Base-by-base conservation (phyloP, 805 yeast genomes). In the Candida ponderosae region DNA sequence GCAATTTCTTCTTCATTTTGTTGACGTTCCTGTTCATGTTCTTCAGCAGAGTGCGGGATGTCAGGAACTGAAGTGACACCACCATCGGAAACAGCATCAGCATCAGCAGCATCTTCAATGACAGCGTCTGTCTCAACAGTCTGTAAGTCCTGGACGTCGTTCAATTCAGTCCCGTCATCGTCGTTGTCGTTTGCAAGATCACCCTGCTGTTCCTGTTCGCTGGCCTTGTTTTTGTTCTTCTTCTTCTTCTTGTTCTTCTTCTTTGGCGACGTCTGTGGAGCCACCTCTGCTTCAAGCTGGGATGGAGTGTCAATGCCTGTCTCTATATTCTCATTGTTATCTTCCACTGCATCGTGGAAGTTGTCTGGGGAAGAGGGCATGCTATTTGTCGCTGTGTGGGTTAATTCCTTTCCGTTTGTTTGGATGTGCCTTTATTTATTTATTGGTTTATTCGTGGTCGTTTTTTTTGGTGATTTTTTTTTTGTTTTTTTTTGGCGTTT, bases 111-210 rank as follows among this genome's bases (percentile, higher is more conserved):
- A n/a, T 11, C 14, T 24, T 8, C 9, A n/a, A 10, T 21, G 10
- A 10, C 7, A n/a, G 18, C 9, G 11, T n/a, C 11, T 15, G 30
- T 6, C 8, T n/a, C 17, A 14, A 15, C 30, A n/a, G 7, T 28
- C n/a, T 28, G 7, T 6, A 4, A 5, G 15, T 28, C 29, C 24
- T 28, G 30, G 18, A n/a, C n/a, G n/a, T n/a, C 4, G 9, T 16
- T 21, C 9, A 21, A 10, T 20, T 31, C 33, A 14, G 21, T 21
- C 15, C 16, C 21, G 6, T 19, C 26, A 31, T 40, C 43, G n/a
- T 46, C 41, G 17, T 46, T 17, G 15, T 27, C 28, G 26, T 19
- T 26, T 16, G 3, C 21, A 9, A 14, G n/a, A 10, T 18, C 19
- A 16, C 18, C n/a, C 10, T n/a, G 15, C 19, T 30, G 23, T 18